Percentiles rank a stretch among this genome's conserved stretches.
phyloP scores from a whole-genome alignment of 768 basidiomycete genomes.

The Lentinula edodes region DNA sequence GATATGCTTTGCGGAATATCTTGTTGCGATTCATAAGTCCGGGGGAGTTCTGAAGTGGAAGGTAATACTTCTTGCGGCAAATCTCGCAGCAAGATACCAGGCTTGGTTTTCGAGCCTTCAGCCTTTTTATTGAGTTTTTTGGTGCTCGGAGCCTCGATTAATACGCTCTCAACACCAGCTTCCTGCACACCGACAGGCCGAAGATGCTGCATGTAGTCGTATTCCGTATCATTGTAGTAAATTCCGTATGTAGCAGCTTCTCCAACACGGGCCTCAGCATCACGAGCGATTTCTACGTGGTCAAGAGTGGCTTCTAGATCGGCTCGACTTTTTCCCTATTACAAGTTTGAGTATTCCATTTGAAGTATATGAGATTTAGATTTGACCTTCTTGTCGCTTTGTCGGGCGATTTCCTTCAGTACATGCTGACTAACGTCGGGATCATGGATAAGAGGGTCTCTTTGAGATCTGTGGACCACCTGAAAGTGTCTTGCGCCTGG shows the following conservation, averaged over 20 bases:
- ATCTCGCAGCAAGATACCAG: slow-evolving; percentile 44
- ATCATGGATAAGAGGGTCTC: slow-evolving; percentile 94
- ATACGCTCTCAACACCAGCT: slow-evolving; percentile 74
- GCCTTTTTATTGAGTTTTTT: slow-evolving; percentile 26
- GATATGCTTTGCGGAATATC: slow-evolving; percentile 76
- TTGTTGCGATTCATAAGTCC: slow-evolving; percentile 71
- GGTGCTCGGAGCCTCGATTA: slow-evolving; percentile 64
- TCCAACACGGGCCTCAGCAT: slow-evolving; percentile 57
- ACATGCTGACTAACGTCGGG: slow-evolving; percentile 85
- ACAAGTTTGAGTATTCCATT: slow-evolving; percentile 7
- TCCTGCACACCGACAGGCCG: slow-evolving; percentile 71
- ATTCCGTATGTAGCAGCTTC: slow-evolving; percentile 88
- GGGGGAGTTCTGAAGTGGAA: slow-evolving; percentile 67
- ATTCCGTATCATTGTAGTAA: slow-evolving; percentile 92
- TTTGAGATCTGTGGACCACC: slow-evolving; percentile 92
- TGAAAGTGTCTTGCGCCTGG: slow-evolving; percentile 93
- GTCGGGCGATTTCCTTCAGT: slow-evolving; percentile 75
- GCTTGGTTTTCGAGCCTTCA: slow-evolving; percentile 27
- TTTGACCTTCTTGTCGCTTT: slow-evolving; percentile 62
- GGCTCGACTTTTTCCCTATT: slow-evolving; percentile 73
- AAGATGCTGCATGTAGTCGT: slow-evolving; percentile 98
- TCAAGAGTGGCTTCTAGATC: slow-evolving; percentile 65
- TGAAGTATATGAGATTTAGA: background rate
- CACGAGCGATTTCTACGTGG: slow-evolving; percentile 41
- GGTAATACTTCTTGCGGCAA: slow-evolving; percentile 70